These are phyloP conservation scores for Penicillium sp. DNA, from an alignment of 2,329 filamentous ascomycete genomes.

Conservation along the genomic window DNA sequence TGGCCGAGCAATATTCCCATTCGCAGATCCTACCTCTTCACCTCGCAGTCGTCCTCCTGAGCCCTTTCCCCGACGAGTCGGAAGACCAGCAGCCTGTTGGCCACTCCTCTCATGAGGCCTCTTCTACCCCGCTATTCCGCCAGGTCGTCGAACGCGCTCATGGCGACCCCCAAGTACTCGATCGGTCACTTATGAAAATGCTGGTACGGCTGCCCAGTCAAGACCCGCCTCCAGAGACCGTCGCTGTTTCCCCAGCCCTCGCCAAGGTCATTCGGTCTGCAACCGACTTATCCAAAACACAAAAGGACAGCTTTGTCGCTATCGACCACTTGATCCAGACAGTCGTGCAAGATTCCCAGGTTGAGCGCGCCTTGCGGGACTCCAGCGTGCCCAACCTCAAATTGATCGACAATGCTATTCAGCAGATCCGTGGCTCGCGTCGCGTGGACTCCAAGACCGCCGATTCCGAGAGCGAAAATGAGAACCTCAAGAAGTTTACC, in stretches of 20 bases:
- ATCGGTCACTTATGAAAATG: constrained; percentile 86
- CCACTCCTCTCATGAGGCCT: constrained; percentile 68
- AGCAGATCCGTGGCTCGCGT: constrained; percentile 88
- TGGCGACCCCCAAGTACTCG: constrained; percentile 87
- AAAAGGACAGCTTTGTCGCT: constrained; percentile 93
- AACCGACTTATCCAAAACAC: constrained; percentile 90
- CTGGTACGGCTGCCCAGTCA: constrained; percentile 91
- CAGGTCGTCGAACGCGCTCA: constrained; percentile 94
- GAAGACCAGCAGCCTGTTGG: constrained; percentile 74
- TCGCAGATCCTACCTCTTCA: constrained; percentile 89
- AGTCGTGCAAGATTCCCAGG: constrained; percentile 75
- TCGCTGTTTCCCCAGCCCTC: constrained; percentile 81
- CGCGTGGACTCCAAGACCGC: constrained; percentile 95
- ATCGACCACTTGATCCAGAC: constrained; percentile 92
- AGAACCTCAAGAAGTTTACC: constrained; percentile 97
- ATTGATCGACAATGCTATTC: constrained; percentile 85
- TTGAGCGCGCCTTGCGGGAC: constrained; percentile 77
- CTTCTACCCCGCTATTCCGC: constrained; percentile 78
- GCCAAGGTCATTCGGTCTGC: constrained; percentile 81
- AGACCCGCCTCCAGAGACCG: constrained; percentile 88
- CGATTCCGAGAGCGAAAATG: constrained; percentile 86
- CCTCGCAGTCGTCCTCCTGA: constrained; percentile 66
- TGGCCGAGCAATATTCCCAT: constrained; percentile 89
- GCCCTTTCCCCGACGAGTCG: constrained; percentile 60
- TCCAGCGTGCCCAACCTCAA: constrained; percentile 91